Base-by-base conservation (phyloP, 139 green algal species). In the Monoraphidium neglectum region DNA sequence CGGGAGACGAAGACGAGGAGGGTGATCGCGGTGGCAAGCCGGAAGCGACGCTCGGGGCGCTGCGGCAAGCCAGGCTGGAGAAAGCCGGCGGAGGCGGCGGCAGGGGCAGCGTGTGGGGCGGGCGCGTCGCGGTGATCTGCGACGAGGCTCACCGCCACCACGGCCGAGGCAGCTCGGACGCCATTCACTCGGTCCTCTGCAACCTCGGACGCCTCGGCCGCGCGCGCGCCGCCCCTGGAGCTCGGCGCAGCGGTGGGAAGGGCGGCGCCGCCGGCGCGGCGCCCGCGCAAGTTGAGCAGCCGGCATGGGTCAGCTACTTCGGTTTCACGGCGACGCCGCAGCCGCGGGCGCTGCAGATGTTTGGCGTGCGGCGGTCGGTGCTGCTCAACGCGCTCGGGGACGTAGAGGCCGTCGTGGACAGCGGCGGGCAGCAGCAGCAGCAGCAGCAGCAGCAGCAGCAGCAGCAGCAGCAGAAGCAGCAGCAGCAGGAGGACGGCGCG, bases 141-240 rank as follows among this genome's bases (percentile, higher is more conserved):
- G 82, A 87, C 53, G 82, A 87, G 70, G 82, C 82, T 15, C 82
- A 87, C 60, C 70, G 82, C 30, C 77, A 83, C 57, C 82, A 87
- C 61, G 82, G 77, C n/a, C 70, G 66, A 30, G 63, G 70, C 46
- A 82, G 71, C 16, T 68, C 73, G 15, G 78, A 83, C 35, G 74
- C 82, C 56, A 82, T 84, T 4, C 33, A 77, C 28, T 40, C 54
- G 15, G 68, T 82, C 30, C 46, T 87, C 46, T 72, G 21, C 15
- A 68, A 68, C 32, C 38, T 37, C n/a, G 61, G 61, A 1, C 61
- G 37, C 15, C 30, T 13, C 26, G 12, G 32, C 61, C 37, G 28
- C 33, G 38, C 4, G 47, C 6, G 30, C 33, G 33, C 33, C 6
- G 47, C 30, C 24, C 46, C 26, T 30, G 24, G 10, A 40, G 2